phyloP scores from a whole-genome alignment of 805 yeast genomes.

The Candida pini region DNA sequence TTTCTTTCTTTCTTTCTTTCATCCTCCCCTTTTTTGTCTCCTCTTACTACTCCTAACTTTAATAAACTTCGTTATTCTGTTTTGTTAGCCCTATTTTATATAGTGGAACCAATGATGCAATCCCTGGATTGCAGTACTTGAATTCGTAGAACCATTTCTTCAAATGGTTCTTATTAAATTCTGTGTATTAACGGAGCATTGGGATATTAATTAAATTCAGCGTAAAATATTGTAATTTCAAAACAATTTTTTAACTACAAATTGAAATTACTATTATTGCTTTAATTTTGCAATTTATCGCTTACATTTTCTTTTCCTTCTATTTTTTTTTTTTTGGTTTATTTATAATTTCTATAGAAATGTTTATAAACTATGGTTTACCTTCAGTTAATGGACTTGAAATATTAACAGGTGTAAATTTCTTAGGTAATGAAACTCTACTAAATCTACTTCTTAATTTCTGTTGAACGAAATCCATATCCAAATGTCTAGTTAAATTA shows the following conservation, averaged over 20 bases:
- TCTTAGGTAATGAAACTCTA: slow-evolving; percentile 86
- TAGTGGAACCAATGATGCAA: slow-evolving; percentile 44
- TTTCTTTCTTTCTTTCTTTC: slow-evolving; percentile 19
- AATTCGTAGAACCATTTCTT: slow-evolving; percentile 18
- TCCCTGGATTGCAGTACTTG: slow-evolving; percentile 50
- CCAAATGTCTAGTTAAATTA: slow-evolving; percentile 86
- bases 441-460: slow-evolving; percentile 75
- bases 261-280: no score
- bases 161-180: slow-evolving; percentile 15
- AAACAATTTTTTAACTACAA: no score
- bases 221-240: not conserved
- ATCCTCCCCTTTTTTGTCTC: slow-evolving; percentile 10
- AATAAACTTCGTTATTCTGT: not conserved
- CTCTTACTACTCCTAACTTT: not conserved
- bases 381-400: slow-evolving; percentile 42
- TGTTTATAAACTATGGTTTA: slow-evolving; percentile 2
- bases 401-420: slow-evolving; percentile 83
- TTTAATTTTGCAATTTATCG: not conserved
- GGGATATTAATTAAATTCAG: slow-evolving; percentile 30
- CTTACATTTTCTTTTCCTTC: not conserved
- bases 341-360: not conserved
- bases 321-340: not conserved
- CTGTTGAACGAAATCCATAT: slow-evolving; percentile 80
- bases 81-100: not conserved
- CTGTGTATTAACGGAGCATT: slow-evolving; percentile 56